Percentiles rank a stretch among this genome's conserved stretches.
Conservation (phyloP, 768 basidiomycete genomes). For the Pleurotus eryngii region DNA sequence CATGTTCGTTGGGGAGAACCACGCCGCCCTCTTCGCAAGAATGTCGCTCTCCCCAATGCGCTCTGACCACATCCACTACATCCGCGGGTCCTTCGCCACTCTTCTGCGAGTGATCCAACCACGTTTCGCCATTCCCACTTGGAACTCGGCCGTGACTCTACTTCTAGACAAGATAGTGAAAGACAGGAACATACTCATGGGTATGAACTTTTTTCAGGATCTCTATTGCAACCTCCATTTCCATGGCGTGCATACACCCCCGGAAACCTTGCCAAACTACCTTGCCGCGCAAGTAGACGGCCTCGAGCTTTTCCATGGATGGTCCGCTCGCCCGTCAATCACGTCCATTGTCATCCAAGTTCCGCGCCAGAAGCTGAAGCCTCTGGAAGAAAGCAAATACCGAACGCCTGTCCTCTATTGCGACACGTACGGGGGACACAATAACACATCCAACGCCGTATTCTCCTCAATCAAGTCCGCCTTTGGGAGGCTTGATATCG, state of each 20-base stretch:
- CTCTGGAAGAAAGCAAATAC: constrained; percentile 20
- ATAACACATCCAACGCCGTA: constrained; percentile 13
- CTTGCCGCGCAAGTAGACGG: neutral
- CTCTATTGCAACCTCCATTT: constrained; percentile 33
- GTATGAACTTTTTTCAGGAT: constrained; percentile 34
- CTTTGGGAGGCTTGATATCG: constrained; percentile 17
- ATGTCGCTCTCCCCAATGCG: constrained; percentile 4
- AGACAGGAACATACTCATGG: constrained; percentile 25
- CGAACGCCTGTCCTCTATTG: constrained; percentile 25
- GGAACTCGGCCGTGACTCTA: constrained; percentile 26
- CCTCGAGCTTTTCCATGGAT: constrained; percentile 24
- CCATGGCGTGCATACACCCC: constrained; percentile 22
- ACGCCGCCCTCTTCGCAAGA: constrained; percentile 7
- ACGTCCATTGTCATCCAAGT: constrained; percentile 34
- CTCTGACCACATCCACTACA: constrained; percentile 24
- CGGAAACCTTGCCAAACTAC: neutral
- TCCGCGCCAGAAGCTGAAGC: constrained; percentile 27
- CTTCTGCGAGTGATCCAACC: constrained; percentile 24
- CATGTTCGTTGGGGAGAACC: constrained; percentile 34
- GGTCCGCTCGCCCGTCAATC: constrained; percentile 32
- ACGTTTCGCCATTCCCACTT: constrained; percentile 16
- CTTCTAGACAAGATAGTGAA: constrained; percentile 18
- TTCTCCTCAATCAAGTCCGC: constrained; percentile 23
- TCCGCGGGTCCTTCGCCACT: constrained; percentile 27
- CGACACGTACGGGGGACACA: constrained; percentile 14